These are phyloP conservation scores for Apiospora sp. DNA, from an alignment of 2,329 filamentous ascomycete genomes.

Conservation along the genomic window DNA sequence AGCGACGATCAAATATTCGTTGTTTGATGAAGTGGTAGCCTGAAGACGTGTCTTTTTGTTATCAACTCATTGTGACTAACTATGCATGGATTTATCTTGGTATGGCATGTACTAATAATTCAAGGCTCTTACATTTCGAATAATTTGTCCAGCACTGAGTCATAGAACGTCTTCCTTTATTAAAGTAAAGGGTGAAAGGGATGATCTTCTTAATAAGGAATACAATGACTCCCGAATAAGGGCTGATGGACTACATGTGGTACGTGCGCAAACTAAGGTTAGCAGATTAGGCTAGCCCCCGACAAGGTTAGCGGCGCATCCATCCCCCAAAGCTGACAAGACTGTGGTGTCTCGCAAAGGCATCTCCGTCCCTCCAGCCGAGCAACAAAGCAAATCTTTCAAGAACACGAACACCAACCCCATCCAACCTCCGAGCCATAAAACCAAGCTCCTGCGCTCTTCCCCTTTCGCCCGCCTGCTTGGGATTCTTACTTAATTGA, in stretches of 20 bases:
- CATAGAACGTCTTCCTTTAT: neutral
- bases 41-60: neutral
- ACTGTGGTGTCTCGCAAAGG: conserved; percentile 7
- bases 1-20: neutral
- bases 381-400: conserved; percentile 17
- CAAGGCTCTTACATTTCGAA: neutral
- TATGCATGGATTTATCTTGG: neutral
- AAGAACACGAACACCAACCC: conserved; percentile 7
- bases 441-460: neutral
- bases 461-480: neutral
- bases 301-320: neutral
- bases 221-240: neutral
- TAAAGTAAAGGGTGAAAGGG: neutral
- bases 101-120: neutral
- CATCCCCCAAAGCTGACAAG: conserved; percentile 18
- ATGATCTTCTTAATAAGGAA: neutral
- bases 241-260: neutral
- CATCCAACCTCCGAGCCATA: conserved; percentile 5
- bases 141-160: neutral
- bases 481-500: neutral
- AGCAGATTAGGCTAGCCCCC: neutral
- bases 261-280: neutral
- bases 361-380: conserved; percentile 12
- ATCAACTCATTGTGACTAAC: neutral
- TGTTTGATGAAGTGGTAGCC: neutral